These are phyloP conservation scores for Boletus sp. DNA, from an alignment of 768 basidiomycete genomes.

Conservation along the genomic window DNA sequence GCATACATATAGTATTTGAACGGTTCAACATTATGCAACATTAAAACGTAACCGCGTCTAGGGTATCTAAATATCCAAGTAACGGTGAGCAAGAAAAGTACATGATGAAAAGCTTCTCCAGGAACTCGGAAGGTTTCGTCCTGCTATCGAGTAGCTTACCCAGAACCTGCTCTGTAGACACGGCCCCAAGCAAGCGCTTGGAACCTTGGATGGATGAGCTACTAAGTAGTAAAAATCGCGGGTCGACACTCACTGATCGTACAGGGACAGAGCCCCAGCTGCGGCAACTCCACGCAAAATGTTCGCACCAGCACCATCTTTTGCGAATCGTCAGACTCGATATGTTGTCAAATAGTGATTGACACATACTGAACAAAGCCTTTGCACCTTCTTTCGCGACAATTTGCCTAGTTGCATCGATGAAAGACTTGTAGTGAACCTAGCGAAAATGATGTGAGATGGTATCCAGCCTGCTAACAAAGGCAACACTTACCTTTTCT, in stretches of 20 bases:
- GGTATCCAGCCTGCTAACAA: background rate
- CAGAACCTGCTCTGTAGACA: constrained; percentile 50
- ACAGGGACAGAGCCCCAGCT: constrained; percentile 58
- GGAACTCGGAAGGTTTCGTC: background rate
- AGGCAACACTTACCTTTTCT: constrained; percentile 23
- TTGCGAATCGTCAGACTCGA: constrained; percentile 10
- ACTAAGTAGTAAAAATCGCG: background rate
- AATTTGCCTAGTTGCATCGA: constrained; percentile 41
- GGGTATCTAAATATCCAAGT: background rate
- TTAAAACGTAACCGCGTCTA: background rate
- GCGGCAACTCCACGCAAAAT: constrained; percentile 51
- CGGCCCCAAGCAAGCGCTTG: constrained; percentile 56
- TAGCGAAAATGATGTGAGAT: constrained; percentile 5
- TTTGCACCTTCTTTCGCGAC: constrained; percentile 40
- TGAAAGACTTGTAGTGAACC: constrained; percentile 39
- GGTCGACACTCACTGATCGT: constrained; percentile 47
- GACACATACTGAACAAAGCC: constrained; percentile 36
- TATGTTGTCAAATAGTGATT: background rate
- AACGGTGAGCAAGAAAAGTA: background rate
- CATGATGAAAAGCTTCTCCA: background rate
- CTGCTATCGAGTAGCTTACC: constrained; percentile 3
- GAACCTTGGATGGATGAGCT: constrained; percentile 29
- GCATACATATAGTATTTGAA: background rate
- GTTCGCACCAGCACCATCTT: constrained; percentile 61
- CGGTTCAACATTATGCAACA: background rate